Evolutionary conservation across 208 protist species (phyloP), one percentile per base, ranked within the genome.

Genomic region (Phytomonas sp.): DNA sequence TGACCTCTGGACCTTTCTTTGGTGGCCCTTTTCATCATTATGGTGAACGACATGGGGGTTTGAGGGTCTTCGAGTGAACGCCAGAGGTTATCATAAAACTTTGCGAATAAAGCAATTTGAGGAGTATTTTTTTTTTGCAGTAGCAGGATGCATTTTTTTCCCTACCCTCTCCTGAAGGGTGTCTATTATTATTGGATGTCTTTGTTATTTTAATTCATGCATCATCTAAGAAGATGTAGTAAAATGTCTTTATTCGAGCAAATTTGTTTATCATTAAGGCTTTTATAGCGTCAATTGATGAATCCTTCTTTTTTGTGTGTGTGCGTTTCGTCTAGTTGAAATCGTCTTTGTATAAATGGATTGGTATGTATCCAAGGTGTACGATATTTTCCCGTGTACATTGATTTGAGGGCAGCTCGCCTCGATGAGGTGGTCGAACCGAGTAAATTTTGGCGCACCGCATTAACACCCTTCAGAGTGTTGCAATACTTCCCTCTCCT

Each of bases 261-360:
- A 51, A 23, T 23, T 40, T 23, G 9, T 51, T 2, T 20, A 20
- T 51, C 7, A 23, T 2, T 20, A 6, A 51, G 40, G 20, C 20
- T 20, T 15, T 51, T 17, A 51, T 51, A 17, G 20, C 4, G 20
- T 51, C 13, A 15, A 51, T 20, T 20, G 20, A 51, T 51, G 63
- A 9, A 30, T 6, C 32, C 31, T 66, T 72, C 60, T 34, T 67
- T 73, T 66, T 73, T 60, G 43, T n/a, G 31, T 46, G 34, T 26
- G 31, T 1, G 13, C 0, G 60, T 32, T 43, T 59, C 36, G 11
- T 36, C 20, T 32, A 56, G 4, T 53, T 6, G 1, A 36, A 2
- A 26, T 40, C 32, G 20, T 53, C 17, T 43, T 67, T 40, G 2
- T 51, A 51, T 51, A 6, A 17, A 51, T 51, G 7, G 40, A 51